Conservation (phyloP, 2,329 filamentous ascomycete genomes). For the Arthrobotrys pseudoclavata region DNA sequence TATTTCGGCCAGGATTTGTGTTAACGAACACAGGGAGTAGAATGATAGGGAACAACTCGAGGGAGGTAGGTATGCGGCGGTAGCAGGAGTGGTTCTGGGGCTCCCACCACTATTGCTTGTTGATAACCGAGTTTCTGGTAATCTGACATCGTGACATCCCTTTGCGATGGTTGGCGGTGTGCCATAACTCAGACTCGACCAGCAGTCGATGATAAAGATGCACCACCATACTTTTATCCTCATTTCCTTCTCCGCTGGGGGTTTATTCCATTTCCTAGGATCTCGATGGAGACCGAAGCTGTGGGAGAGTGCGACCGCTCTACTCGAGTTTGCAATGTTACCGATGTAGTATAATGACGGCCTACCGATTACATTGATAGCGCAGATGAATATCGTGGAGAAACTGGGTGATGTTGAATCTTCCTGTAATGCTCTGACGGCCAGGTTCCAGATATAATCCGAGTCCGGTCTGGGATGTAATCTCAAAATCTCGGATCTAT, state of each 20-base stretch:
- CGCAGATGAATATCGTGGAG: constrained; percentile 72
- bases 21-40: constrained; percentile 68
- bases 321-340: constrained; percentile 70
- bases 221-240: constrained; percentile 73
- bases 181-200: constrained; percentile 71
- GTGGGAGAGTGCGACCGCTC: constrained; percentile 71
- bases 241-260: constrained; percentile 69
- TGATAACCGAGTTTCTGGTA: constrained; percentile 65
- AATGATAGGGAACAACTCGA: constrained; percentile 66
- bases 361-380: constrained; percentile 74
- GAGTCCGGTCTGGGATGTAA: constrained; percentile 71
- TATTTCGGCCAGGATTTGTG: constrained; percentile 65
- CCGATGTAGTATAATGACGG: constrained; percentile 74
- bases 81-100: constrained; percentile 63
- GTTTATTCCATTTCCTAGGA: constrained; percentile 71
- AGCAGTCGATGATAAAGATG: constrained; percentile 71
- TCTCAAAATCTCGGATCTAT: constrained; percentile 68
- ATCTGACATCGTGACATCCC: constrained; percentile 69
- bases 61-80: constrained; percentile 41
- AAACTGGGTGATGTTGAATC: constrained; percentile 74
- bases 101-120: constrained; percentile 3
- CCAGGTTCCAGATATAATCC: constrained; percentile 75
- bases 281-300: constrained; percentile 72
- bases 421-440: constrained; percentile 73
- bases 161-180: constrained; percentile 70